Percentiles rank a stretch among this genome's conserved stretches.
phyloP scores from a whole-genome alignment of 345 rosid genomes.

The Eucalyptus polyanthemos region DNA sequence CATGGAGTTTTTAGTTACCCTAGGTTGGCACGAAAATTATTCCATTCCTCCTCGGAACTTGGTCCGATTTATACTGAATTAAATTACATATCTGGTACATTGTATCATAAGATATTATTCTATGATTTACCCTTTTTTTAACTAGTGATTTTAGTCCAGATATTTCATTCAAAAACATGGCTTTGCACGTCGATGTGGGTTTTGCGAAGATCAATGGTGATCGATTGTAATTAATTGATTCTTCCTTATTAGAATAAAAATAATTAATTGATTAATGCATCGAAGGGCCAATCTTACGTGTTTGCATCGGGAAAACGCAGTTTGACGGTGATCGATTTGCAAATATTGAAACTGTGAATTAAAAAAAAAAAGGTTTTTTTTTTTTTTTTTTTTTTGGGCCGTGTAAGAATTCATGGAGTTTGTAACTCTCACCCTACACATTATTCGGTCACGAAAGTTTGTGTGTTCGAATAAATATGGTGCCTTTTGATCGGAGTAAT shows the following conservation, averaged over 20 bases:
- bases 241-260: not conserved
- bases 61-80: not conserved
- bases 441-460: not conserved
- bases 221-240: not conserved
- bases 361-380: not conserved
- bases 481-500: not conserved
- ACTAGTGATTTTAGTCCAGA: not conserved
- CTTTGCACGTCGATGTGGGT: not conserved
- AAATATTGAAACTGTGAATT: not conserved
- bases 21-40: not conserved
- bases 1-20: not conserved
- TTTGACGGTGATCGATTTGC: not conserved
- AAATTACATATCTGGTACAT: not conserved
- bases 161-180: not conserved
- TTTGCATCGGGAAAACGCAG: not conserved
- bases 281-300: not conserved
- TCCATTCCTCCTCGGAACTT: not conserved
- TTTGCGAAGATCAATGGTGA: not conserved
- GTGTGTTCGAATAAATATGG: not conserved
- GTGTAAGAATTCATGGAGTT: not conserved
- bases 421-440: not conserved
- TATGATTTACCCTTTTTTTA: not conserved
- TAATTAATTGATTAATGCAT: not conserved
- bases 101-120: not conserved
- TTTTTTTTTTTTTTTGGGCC: not conserved